Conservation (phyloP, 305 asterid genomes). For the Fraxinus dipetala region DNA sequence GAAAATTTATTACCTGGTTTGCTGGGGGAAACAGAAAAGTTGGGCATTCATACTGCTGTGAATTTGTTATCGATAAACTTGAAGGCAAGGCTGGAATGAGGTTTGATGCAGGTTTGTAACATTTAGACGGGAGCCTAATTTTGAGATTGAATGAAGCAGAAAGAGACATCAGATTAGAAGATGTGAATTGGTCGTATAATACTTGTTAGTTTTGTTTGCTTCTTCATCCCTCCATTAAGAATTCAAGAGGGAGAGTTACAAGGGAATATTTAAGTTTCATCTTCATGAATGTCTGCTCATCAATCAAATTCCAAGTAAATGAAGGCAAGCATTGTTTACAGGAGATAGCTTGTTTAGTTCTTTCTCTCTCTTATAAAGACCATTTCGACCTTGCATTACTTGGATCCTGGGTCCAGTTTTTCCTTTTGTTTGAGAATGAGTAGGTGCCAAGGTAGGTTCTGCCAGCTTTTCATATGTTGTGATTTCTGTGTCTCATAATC, state of each 20-base stretch:
- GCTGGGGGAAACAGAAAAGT: slow-evolving; percentile 44
- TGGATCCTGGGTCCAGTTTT: neutral
- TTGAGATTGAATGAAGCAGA: slow-evolving; percentile 33
- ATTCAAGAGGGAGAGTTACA: slow-evolving; percentile 37
- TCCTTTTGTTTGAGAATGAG: neutral
- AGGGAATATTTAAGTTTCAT: slow-evolving; percentile 78
- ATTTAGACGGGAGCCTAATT: slow-evolving; percentile 28
- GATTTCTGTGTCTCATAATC: neutral
- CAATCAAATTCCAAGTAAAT: slow-evolving; percentile 12
- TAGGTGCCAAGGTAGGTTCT: neutral
- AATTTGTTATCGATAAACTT: slow-evolving; percentile 29
- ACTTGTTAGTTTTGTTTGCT: neutral
- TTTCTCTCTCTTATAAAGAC: neutral
- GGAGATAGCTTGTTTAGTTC: neutral
- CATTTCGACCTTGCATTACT: neutral
- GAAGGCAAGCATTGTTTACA: neutral
- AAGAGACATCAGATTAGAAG: slow-evolving; percentile 39
- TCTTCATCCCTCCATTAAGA: slow-evolving; percentile 4
- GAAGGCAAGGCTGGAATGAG: slow-evolving; percentile 22
- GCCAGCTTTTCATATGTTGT: neutral
- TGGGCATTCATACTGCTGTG: slow-evolving; percentile 33
- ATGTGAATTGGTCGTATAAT: neutral
- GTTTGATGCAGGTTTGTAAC: slow-evolving; percentile 24
- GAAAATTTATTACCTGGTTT: slow-evolving; percentile 48
- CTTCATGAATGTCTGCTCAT: slow-evolving; percentile 24